These are phyloP conservation scores for Aspergillus alliaceus DNA, from an alignment of 2,329 filamentous ascomycete genomes.

Conservation along the genomic window DNA sequence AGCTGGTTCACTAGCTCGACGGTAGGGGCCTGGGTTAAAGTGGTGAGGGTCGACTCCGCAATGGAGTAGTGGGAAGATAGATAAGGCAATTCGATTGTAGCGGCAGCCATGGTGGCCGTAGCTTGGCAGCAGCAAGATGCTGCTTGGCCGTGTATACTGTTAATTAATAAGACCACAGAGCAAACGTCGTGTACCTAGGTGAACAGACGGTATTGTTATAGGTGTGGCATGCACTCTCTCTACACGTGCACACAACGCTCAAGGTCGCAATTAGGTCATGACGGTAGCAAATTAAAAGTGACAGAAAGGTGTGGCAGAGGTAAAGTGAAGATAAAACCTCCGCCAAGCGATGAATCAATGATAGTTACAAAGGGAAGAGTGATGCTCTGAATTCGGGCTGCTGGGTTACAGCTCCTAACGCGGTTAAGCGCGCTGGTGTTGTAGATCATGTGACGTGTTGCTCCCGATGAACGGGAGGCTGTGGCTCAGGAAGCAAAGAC, in stretches of 20 bases:
- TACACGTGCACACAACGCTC: conserved; percentile 19
- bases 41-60: conserved; percentile 56
- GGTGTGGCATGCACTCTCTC: not conserved
- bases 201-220: not conserved
- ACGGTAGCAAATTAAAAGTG: conserved; percentile 7
- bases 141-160: conserved; percentile 1
- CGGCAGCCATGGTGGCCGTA: conserved; percentile 52
- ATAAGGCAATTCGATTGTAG: conserved; percentile 58
- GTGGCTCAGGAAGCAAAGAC: not conserved
- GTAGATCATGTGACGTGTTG: conserved; percentile 3
- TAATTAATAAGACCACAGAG: not conserved
- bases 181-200: not conserved
- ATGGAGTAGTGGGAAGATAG: conserved; percentile 60
- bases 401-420: conserved; percentile 14
- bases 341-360: conserved; percentile 10
- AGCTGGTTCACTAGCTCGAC: conserved; percentile 74
- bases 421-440: conserved; percentile 14
- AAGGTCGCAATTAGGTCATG: conserved; percentile 18
- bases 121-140: conserved; percentile 16
- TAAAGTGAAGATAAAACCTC: conserved; percentile 8
- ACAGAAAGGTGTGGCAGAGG: conserved; percentile 12
- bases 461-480: not conserved
- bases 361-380: conserved; percentile 9
- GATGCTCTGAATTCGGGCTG: conserved; percentile 10
- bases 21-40: conserved; percentile 62